These are phyloP conservation scores for Fomitopsis palustris DNA, from an alignment of 1,284 basidiomycete genomes.

Conservation along the genomic window DNA sequence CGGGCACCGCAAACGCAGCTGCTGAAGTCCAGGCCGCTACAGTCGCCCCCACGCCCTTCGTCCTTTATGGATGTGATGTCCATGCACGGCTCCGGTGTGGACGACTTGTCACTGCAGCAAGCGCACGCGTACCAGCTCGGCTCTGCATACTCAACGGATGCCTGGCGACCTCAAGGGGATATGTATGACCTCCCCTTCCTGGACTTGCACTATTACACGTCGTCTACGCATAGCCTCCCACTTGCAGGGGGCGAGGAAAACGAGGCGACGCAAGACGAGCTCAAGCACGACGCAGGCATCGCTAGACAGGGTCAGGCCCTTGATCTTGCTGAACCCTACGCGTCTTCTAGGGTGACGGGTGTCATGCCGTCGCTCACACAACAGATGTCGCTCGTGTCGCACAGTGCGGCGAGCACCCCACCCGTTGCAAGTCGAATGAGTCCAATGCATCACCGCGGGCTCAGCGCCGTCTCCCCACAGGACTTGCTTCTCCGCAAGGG, in stretches of 20 bases:
- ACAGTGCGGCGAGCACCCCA: conserved; percentile 15
- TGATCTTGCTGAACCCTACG: conserved; percentile 51
- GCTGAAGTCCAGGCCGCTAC: conserved; percentile 27
- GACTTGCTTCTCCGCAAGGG: conserved; percentile 54
- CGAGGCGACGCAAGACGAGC: conserved; percentile 18
- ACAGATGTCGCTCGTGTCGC: conserved; percentile 23
- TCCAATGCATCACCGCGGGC: conserved; percentile 54
- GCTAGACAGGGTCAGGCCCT: conserved; percentile 56
- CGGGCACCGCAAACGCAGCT: conserved; percentile 33
- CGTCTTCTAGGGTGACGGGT: conserved; percentile 25
- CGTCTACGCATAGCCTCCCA: conserved; percentile 22
- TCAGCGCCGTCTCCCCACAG: conserved; percentile 67
- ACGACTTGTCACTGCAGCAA: conserved; percentile 10
- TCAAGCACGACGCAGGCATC: conserved; percentile 21
- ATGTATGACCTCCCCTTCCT: conserved; percentile 64
- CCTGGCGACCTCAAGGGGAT: conserved; percentile 11
- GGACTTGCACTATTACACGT: conserved; percentile 66
- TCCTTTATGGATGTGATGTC: conserved; percentile 23
- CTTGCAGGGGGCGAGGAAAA: conserved; percentile 14
- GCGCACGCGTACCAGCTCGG: conserved; percentile 3
- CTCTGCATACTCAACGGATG: neutral
- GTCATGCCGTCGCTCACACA: conserved; percentile 29
- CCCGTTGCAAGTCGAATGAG: conserved; percentile 22
- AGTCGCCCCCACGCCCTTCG: conserved; percentile 26
- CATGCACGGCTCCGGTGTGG: conserved; percentile 13